phyloP scores from a whole-genome alignment of 202 grass and related monocot genomes.

The Alloteropsis angusta region DNA sequence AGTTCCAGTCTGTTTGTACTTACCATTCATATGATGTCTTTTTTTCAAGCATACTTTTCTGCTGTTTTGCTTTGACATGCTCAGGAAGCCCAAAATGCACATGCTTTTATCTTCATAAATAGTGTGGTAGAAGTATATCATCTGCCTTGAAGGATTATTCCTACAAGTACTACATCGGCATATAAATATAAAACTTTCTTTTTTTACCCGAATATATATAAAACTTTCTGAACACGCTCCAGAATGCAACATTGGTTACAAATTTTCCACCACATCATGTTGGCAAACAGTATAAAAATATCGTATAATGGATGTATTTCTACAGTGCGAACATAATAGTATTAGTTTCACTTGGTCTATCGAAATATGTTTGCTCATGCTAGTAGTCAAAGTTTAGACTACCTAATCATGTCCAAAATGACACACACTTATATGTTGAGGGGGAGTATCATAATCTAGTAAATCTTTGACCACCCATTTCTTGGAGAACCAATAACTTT shows the following conservation, averaged over 20 bases:
- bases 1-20: not conserved
- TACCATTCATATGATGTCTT: not conserved
- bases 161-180: not conserved
- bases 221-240: not conserved
- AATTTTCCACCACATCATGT: not conserved
- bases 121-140: not conserved
- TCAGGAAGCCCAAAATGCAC: not conserved
- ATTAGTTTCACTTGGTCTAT: not conserved
- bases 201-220: no score
- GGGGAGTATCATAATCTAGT: not conserved
- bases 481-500: not conserved
- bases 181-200: not conserved
- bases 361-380: not conserved
- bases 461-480: constrained; percentile 1
- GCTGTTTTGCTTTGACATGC: not conserved
- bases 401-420: not conserved
- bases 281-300: not conserved
- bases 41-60: not conserved
- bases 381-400: not conserved
- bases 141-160: not conserved
- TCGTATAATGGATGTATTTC: not conserved
- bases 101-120: not conserved
- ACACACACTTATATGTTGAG: not conserved
- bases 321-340: not conserved
- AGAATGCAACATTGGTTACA: not conserved